These are phyloP conservation scores for Plasmodium berghei DNA, from an alignment of 169 alveolate genomes.

Conservation along the genomic window DNA sequence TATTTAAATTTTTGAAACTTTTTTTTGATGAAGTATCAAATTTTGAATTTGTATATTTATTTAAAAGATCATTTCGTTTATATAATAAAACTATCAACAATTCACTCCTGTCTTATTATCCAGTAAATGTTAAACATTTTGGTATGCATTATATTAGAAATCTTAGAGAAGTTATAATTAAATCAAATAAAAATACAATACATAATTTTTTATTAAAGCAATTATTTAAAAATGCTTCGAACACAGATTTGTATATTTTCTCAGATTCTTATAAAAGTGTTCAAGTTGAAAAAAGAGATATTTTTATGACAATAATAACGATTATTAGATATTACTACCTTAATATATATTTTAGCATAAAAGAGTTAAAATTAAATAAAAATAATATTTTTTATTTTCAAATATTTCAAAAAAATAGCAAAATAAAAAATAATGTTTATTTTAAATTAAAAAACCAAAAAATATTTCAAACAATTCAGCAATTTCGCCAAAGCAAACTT, in stretches of 20 bases:
- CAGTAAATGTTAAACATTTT: slow-evolving; percentile 58
- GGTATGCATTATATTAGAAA: slow-evolving; percentile 47
- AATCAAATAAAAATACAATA: slow-evolving; percentile 11
- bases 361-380: slow-evolving; percentile 31
- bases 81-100: slow-evolving; percentile 43
- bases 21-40: slow-evolving; percentile 50
- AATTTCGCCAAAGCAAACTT: not conserved
- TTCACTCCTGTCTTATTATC: slow-evolving; percentile 52
- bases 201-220: slow-evolving; percentile 49
- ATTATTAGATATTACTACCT: slow-evolving; percentile 61
- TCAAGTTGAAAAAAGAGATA: slow-evolving; percentile 67
- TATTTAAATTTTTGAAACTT: slow-evolving; percentile 49
- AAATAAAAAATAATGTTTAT: not conserved
- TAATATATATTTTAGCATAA: slow-evolving; percentile 57
- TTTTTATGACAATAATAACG: slow-evolving; percentile 58
- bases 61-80: slow-evolving; percentile 72
- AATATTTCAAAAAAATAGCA: slow-evolving; percentile 31
- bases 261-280: slow-evolving; percentile 70
- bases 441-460: slow-evolving; percentile 1
- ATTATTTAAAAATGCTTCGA: slow-evolving; percentile 37
- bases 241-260: slow-evolving; percentile 35
- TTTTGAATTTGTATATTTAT: slow-evolving; percentile 72
- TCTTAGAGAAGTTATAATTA: slow-evolving; percentile 37
- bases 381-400: slow-evolving; percentile 71
- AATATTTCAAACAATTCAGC: not conserved